Evolutionary conservation across 2,329 filamentous ascomycete species (phyloP), one percentile per base, ranked within the genome.

Genomic region (Aspergillus amoenus): DNA sequence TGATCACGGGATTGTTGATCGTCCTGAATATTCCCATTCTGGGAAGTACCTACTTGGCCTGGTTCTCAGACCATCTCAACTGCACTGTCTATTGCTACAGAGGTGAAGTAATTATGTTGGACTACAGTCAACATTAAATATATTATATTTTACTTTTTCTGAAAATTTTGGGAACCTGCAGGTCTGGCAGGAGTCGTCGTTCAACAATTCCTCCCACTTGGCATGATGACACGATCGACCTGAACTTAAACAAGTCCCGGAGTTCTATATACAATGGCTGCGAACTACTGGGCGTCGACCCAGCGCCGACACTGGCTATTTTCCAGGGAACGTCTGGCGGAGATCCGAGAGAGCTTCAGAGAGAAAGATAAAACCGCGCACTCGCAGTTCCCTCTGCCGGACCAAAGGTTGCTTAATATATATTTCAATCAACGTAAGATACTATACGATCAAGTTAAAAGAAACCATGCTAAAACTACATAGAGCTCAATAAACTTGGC

Each of bases 271-370:
- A 52, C 27, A 30, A 97, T 97, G 93, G 91, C 93, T 34, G 90
- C 93, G 71, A 97, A 93, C 76, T 99, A 93, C 79, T 99, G 93
- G 93, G 89, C 91, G 63, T 97, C 94, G 55, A 94, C 91, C 24
- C 94, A 99, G 77, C 85, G 88, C 66, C 88, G 87, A 65, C 85
- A 90, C 78, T 99, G 94, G 94, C 89, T 91, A 56, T 96, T 96
- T 75, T 88, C 90, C 46, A 89, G 91, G 69, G 87, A 91, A 61
- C 86, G 93, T 71, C 82, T 99, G 52, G 84, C 85, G 13, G 82
- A 88, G 52, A 85, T 90, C 72, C 88, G 93, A 56, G 85, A 88
- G 70, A 85, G 86, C 67, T 85, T 96, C 44, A 89, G 90, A 68
- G 88, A 92, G 61, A 85, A 88, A 58, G 89, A 96, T 68, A 84